A percentile compares a stretch with the other conserved stretches of the same genome.
Conservation (phyloP, 2,329 filamentous ascomycete species). For the Fusarium drepaniforme region DNA sequence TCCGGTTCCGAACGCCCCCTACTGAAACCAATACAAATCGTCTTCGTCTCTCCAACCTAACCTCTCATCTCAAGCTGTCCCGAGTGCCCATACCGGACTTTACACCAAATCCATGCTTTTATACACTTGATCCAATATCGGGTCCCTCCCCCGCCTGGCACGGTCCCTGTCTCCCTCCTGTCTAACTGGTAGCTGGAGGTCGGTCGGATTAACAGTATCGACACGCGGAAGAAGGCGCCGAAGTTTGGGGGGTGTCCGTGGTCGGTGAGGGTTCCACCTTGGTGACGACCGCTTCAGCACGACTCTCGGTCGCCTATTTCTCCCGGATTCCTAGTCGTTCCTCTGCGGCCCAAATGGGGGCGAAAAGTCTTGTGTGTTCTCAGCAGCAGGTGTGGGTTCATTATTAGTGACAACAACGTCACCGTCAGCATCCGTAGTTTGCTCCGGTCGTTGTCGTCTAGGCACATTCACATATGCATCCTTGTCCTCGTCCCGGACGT, state of each 20-base stretch:
- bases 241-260: neutral
- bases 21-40: slow-evolving; percentile 4
- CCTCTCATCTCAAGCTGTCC: neutral
- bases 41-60: neutral
- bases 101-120: neutral
- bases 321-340: slow-evolving; percentile 33
- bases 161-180: neutral
- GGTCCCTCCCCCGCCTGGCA: neutral
- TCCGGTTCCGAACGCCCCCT: slow-evolving; percentile 21
- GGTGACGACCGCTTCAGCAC: neutral
- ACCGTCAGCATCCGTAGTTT: slow-evolving; percentile 40
- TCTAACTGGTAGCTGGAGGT: neutral
- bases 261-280: neutral
- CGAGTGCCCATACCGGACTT: neutral
- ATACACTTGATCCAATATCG: neutral
- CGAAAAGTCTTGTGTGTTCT: slow-evolving; percentile 17
- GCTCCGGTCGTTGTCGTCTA: slow-evolving; percentile 48
- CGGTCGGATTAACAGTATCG: neutral
- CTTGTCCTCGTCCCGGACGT: slow-evolving; percentile 77
- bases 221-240: neutral
- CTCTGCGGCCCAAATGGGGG: slow-evolving; percentile 30
- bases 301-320: neutral
- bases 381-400: slow-evolving; percentile 5
- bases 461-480: slow-evolving; percentile 64
- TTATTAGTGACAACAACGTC: slow-evolving; percentile 34